Base-by-base conservation (phyloP, 192 early-diverging fungal genomes). In the Entomortierella lignicola region DNA sequence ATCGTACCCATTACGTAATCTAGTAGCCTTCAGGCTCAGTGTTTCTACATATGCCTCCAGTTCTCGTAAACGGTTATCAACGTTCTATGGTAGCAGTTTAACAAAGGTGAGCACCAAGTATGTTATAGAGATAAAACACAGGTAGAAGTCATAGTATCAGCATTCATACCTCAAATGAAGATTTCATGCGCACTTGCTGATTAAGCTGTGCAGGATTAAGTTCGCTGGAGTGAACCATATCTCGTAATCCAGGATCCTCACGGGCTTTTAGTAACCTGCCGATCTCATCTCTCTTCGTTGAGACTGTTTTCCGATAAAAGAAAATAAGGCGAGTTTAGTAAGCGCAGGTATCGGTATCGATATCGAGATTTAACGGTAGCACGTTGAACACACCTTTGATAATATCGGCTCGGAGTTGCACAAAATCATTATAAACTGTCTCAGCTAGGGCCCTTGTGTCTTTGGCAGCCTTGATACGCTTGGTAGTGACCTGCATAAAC, bases 231-330 rank as follows among this genome's bases (percentile, higher is more conserved):
- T 70, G 37, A 11, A 70, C 65, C 57, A 60, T 62, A 17, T 69
- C 62, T 23, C 54, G 63, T 29, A 79, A 30, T 31, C 37, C 55
- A 13, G 75, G 75, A 25, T 79, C 67, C 17, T 70, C 37, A 15
- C 75, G 67, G 39, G 75, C 75, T 37, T 62, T 55, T 20, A 79
- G 39, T 21, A 79, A 23, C 12, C 63, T 37, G 1, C 67, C 62
- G 25, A 79, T 55, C 31, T 79, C 75, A 23, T 79, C 75, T n/a
- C 43, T 58, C 63, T 79, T 79, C 20, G 63, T 74, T 1, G 58
- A 66, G 2, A 55, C 63, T 74, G 52, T 18, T 13, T 31, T 37
- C 4, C 41, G 18, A 37, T 29, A 63, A 48, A 37, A 20, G 26
- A 29, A 12, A 31, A 44, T 10, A 21, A 63, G 15, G 21, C 29